These are phyloP conservation scores for Phytopythium oedochilum DNA, from an alignment of 352 stramenopile species.

Conservation along the genomic window DNA sequence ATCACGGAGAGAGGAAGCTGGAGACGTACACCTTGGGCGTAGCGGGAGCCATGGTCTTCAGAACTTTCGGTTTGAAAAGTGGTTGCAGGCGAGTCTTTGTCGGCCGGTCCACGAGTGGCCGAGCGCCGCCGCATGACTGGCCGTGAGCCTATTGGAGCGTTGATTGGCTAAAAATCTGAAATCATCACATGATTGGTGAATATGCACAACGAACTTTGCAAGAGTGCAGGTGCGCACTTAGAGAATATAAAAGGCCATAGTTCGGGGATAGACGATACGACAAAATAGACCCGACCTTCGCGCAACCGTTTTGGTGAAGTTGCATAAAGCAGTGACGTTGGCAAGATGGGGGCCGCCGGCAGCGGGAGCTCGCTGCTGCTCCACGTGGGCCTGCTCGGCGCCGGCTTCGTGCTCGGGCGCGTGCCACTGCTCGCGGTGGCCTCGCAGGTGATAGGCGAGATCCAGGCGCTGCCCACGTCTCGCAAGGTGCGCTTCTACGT, in stretches of 20 bases:
- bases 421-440: slow-evolving; percentile 45
- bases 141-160: slow-evolving; percentile 22
- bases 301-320: no score
- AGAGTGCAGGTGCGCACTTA: neutral
- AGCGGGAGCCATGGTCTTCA: slow-evolving; percentile 67
- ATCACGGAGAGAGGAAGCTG: slow-evolving; percentile 5
- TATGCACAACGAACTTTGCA: neutral
- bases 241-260: no score
- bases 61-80: slow-evolving; percentile 91
- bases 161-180: slow-evolving; percentile 30
- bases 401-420: slow-evolving; percentile 59
- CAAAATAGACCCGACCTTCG: no score
- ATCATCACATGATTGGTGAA: neutral
- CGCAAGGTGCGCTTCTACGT: slow-evolving; percentile 47
- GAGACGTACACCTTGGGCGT: slow-evolving; percentile 79
- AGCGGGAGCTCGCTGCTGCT: slow-evolving; percentile 45
- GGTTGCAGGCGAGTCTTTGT: slow-evolving; percentile 6
- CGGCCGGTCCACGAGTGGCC: neutral
- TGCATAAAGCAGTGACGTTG: neutral
- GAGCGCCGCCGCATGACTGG: neutral
- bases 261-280: no score
- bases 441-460: slow-evolving; percentile 38
- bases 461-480: slow-evolving; percentile 26
- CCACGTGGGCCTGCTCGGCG: slow-evolving; percentile 51
- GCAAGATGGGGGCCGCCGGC: neutral